Conservation (phyloP, 1,284 basidiomycete species). For the Cutaneotrichosporon sp. region DNA sequence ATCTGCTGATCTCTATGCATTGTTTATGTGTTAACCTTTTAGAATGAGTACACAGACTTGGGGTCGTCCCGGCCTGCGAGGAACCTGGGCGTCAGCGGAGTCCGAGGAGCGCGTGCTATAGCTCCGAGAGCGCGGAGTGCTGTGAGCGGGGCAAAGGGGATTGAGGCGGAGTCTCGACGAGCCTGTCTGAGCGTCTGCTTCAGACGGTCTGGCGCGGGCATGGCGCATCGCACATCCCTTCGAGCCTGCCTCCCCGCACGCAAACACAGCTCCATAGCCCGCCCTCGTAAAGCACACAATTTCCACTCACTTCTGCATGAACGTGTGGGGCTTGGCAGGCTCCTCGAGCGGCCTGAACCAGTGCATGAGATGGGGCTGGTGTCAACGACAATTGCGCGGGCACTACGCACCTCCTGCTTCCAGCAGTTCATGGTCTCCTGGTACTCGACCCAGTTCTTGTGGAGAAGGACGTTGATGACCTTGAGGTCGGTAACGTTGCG, state of each 20-base stretch:
- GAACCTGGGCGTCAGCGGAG: slow-evolving; percentile 22
- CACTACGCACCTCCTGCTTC: slow-evolving; percentile 61
- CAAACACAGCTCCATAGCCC: too few relatives aligned
- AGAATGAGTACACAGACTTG: slow-evolving; percentile 38
- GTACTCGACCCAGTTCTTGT: slow-evolving; percentile 81
- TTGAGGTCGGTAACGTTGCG: slow-evolving; percentile 73
- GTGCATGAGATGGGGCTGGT: slow-evolving; percentile 46
- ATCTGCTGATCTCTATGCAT: slow-evolving; percentile 13
- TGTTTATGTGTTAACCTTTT: slow-evolving; percentile 12
- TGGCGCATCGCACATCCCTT: too few relatives aligned
- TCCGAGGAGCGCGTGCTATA: too few relatives aligned
- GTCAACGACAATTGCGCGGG: not conserved
- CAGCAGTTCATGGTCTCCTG: slow-evolving; percentile 94
- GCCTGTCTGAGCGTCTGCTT: too few relatives aligned
- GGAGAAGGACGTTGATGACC: slow-evolving; percentile 79
- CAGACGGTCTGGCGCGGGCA: too few relatives aligned
- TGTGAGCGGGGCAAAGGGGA: too few relatives aligned
- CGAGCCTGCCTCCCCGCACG: not conserved
- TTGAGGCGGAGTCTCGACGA: too few relatives aligned
- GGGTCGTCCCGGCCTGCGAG: slow-evolving; percentile 47
- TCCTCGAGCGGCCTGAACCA: slow-evolving; percentile 49
- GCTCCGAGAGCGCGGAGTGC: too few relatives aligned
- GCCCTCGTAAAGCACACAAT: too few relatives aligned
- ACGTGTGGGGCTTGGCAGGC: slow-evolving; percentile 42
- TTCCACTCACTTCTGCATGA: slow-evolving; percentile 45